Evolutionary conservation across 192 early-diverging fungal species (phyloP).

Genomic region (Coemansia guatemalensis): DNA sequence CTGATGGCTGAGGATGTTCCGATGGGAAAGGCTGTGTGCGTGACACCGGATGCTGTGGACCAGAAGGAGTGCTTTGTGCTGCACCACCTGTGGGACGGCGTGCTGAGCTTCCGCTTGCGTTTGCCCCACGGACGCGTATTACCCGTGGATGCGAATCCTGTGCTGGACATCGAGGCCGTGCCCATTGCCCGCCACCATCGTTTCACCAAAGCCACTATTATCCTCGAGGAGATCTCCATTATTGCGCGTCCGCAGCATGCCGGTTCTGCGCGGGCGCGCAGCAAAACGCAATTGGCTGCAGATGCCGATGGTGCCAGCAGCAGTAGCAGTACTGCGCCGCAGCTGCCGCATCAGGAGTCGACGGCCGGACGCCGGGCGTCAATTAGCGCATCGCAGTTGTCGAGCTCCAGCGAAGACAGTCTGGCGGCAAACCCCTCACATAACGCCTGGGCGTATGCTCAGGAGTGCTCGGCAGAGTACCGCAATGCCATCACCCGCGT

Average conservation of each 20-base stretch:
- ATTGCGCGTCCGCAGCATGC: conserved; percentile 31
- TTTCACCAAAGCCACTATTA: conserved; percentile 15
- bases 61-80: conserved; percentile 29
- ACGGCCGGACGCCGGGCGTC: conserved; percentile 3
- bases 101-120: conserved; percentile 19
- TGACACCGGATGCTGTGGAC: conserved; percentile 24
- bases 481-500: conserved; percentile 33
- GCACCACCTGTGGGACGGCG: conserved; percentile 36
- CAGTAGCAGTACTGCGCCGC: neutral
- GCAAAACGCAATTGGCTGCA: neutral
- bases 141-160: conserved; percentile 10
- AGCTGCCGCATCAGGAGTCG: neutral
- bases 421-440: conserved; percentile 11
- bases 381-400: conserved; percentile 9
- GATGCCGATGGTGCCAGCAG: neutral
- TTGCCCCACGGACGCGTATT: conserved; percentile 34
- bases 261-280: neutral
- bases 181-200: conserved; percentile 23
- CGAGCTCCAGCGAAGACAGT: conserved; percentile 35
- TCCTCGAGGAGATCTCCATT: conserved; percentile 45
- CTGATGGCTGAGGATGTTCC: conserved; percentile 20
- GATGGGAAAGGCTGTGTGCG: conserved; percentile 24
- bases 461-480: conserved; percentile 26
- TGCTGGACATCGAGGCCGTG: conserved; percentile 33
- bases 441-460: conserved; percentile 30